Percentiles rank a stretch among this genome's conserved stretches.
These are phyloP conservation scores for Aspergillus nidulans DNA, from an alignment of 495 filamentous ascomycete species.

Conservation along the genomic window DNA sequence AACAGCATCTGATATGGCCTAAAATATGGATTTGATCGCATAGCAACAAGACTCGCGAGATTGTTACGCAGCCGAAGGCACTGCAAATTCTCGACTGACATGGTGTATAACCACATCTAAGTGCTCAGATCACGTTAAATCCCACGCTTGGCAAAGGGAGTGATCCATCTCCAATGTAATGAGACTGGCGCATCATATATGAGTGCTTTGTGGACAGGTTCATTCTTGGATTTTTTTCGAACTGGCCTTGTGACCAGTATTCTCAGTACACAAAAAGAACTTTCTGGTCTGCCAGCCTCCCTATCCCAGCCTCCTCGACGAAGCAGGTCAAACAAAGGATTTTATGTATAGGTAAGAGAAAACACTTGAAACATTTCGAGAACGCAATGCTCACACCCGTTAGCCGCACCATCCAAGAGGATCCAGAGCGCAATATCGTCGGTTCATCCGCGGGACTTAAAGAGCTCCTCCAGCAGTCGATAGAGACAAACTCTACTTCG, in stretches of 20 bases:
- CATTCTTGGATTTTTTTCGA: neutral
- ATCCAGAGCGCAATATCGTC: neutral
- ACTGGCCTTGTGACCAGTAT: neutral
- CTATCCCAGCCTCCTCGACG: neutral
- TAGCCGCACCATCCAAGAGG: slow-evolving; percentile 7
- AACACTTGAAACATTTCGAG: slow-evolving; percentile 2
- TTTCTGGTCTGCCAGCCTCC: neutral
- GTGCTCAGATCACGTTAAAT: too few relatives aligned
- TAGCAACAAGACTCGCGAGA: too few relatives aligned
- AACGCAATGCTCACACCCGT: slow-evolving; percentile 2
- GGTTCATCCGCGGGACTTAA: neutral
- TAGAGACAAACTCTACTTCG: neutral
- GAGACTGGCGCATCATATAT: too few relatives aligned
- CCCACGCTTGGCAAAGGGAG: too few relatives aligned
- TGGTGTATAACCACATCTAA: too few relatives aligned
- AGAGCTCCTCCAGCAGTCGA: slow-evolving; percentile 7
- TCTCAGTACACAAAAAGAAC: neutral
- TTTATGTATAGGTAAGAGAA: neutral
- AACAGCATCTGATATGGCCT: too few relatives aligned
- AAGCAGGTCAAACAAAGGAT: slow-evolving; percentile 2
- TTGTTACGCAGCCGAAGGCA: too few relatives aligned
- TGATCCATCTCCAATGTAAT: too few relatives aligned
- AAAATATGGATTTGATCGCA: too few relatives aligned
- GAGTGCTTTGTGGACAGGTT: neutral
- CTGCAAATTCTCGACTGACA: too few relatives aligned